Base-by-base conservation (phyloP, 768 basidiomycete species). In the Kwoniella europaea region DNA sequence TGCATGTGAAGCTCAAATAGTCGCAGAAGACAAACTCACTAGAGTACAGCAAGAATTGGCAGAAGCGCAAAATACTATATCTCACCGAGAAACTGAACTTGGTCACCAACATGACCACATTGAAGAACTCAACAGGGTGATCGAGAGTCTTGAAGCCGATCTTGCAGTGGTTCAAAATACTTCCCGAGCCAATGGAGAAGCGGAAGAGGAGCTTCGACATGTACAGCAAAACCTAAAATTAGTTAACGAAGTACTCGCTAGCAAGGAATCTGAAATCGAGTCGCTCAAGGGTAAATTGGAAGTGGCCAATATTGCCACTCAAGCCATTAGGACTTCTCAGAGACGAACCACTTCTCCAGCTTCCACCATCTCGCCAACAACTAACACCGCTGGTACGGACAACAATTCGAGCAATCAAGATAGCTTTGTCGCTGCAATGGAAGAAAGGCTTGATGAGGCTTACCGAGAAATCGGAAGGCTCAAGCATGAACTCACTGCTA, bases 401-500 rank as follows among this genome's bases (percentile, higher is more conserved):
- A 35, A 56, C n/a, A 66, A n/a, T 27, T 7, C 60, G 4, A 7
- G 29, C 18, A 24, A 41, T n/a, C 69, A 24, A 62, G 69, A 76
- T n/a, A 71, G 68, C 56, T 71, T 73, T 16, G 52, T 78, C 1
- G 59, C 65, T n/a, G 77, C 73, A 6, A 52, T 82, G 56, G 74
- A 82, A 59, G 73, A 75, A 50, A 52, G 77, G 2, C 72, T 82
- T 12, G 78, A 79, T 55, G 76, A 78, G 50, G 81, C 79, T 6
- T 76, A 78, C 50, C 67, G 72, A 41, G 79, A 80, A 57, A 78
- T 80, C 59, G 78, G 79, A 5, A 68, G 75, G 22, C 71, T 82
- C 44, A 77, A 80, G 70, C 77, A 79, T 42, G 73, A 79, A 41
- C 67, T 81, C 3, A 68, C 71, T 3, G 68, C 71, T 12, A 71